phyloP scores from a whole-genome alignment of 306 rosid species.

The Alnus glutinosa region DNA sequence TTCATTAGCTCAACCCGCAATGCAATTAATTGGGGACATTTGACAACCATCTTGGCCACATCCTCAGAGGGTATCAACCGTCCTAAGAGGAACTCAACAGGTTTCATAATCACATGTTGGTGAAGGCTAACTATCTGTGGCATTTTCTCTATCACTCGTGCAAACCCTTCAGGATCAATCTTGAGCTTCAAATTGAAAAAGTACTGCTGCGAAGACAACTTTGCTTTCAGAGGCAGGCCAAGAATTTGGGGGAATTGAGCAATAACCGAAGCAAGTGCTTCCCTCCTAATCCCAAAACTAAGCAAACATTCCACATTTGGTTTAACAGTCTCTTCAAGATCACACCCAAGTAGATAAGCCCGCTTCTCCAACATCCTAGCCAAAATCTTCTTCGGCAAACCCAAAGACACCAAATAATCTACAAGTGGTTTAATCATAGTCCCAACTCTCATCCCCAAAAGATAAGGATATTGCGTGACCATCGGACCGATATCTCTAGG shows the following conservation, averaged over 20 bases:
- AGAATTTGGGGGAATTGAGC: conserved; percentile 86
- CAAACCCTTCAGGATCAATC: conserved; percentile 83
- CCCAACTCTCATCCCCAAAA: conserved; percentile 95
- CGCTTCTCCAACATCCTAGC: conserved; percentile 92
- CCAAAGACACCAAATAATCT: conserved; percentile 67
- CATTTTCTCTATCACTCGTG: conserved; percentile 79
- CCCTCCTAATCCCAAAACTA: conserved; percentile 75
- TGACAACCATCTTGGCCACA: conserved; percentile 71
- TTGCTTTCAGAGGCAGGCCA: conserved; percentile 86
- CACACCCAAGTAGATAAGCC: conserved; percentile 75
- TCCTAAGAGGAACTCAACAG: conserved; percentile 73
- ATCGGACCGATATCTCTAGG: conserved; percentile 95
- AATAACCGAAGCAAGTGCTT: conserved; percentile 56
- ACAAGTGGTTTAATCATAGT: conserved; percentile 76
- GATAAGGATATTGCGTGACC: conserved; percentile 85
- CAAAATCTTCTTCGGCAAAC: conserved; percentile 77
- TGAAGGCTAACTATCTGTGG: conserved; percentile 89
- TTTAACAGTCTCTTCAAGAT: conserved; percentile 74
- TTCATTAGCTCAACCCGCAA: conserved; percentile 78
- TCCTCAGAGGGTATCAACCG: conserved; percentile 54
- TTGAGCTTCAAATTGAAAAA: conserved; percentile 88
- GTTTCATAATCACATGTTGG: conserved; percentile 79
- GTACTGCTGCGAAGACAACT: conserved; percentile 77
- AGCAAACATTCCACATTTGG: conserved; percentile 84
- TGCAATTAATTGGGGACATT: conserved; percentile 79